Conservation (phyloP, 257 asterid species). For the Pogostemon cablin region DNA sequence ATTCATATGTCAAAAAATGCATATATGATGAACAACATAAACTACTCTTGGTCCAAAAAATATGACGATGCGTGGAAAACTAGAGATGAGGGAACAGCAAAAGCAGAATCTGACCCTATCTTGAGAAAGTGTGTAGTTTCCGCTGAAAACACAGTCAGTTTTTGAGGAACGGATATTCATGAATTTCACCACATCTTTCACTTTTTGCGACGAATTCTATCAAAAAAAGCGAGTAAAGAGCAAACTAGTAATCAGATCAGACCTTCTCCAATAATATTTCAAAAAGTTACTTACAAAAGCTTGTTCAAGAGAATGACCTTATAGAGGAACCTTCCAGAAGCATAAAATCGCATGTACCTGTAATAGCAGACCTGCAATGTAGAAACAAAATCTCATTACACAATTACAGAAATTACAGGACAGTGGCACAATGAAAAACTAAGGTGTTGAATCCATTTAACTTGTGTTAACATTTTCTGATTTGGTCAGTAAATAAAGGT, state of each 20-base stretch:
- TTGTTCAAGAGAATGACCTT: constrained; percentile 53
- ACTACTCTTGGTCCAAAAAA: not conserved
- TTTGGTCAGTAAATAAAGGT: not conserved
- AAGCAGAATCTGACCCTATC: constrained; percentile 62
- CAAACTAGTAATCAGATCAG: constrained; percentile 12
- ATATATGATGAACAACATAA: constrained; percentile 9
- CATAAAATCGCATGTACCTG: constrained; percentile 91
- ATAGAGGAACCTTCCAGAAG: constrained; percentile 92
- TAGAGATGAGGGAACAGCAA: not conserved
- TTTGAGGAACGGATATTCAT: constrained; percentile 74
- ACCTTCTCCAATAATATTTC: constrained; percentile 1
- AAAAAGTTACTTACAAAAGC: constrained; percentile 1
- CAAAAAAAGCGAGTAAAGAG: constrained; percentile 19
- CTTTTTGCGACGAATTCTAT: constrained; percentile 84
- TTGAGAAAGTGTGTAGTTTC: constrained; percentile 78
- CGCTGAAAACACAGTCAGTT: constrained; percentile 66
- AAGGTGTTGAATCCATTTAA: not conserved
- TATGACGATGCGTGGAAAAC: not conserved
- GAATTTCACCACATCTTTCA: constrained; percentile 81
- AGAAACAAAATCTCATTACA: constrained; percentile 10
- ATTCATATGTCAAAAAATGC: no score
- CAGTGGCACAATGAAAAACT: not conserved
- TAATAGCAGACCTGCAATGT: constrained; percentile 84
- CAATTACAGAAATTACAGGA: constrained; percentile 1
- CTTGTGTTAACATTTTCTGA: not conserved